Percentiles rank a stretch among this genome's conserved stretches.
Conservation (phyloP, 352 stramenopile genomes). For the Pythium aristosporum region DNA sequence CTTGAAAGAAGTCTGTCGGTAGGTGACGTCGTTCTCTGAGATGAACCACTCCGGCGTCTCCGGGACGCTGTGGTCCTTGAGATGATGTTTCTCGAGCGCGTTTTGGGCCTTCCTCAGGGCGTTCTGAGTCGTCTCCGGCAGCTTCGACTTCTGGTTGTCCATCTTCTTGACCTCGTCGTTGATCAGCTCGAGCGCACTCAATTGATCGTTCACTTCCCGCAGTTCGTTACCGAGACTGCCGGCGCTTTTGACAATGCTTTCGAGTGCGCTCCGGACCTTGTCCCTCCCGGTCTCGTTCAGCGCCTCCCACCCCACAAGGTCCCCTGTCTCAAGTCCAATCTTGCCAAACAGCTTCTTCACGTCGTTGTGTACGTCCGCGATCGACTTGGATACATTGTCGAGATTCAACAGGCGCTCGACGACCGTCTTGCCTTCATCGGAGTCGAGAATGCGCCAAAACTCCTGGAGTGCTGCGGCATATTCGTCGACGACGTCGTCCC, state of each 20-base stretch:
- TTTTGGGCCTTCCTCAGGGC: not conserved
- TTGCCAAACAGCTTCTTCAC: conserved; percentile 6
- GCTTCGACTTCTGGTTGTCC: not conserved
- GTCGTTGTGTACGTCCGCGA: not conserved
- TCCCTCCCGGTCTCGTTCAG: not conserved
- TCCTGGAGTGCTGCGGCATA: not conserved
- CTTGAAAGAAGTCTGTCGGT: not conserved
- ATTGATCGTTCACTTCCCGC: not conserved
- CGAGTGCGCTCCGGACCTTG: not conserved
- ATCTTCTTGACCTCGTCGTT: conserved; percentile 3
- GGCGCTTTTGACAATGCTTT: not conserved
- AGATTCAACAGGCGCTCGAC: conserved; percentile 5
- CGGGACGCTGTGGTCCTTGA: too few species aligned
- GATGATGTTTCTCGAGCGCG: not conserved
- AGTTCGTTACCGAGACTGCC: not conserved
- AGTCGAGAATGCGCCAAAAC: not conserved
- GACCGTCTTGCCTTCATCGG: not conserved
- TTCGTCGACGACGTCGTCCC: not conserved
- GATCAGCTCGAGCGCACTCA: not conserved
- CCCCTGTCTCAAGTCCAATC: not conserved
- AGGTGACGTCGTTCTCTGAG: not conserved
- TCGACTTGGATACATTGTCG: conserved; percentile 1
- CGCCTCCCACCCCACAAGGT: not conserved
- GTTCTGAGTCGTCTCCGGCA: not conserved
- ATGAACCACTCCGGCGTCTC: conserved; percentile 12